These are phyloP conservation scores for Penicillium expansum DNA, from an alignment of 2,329 filamentous ascomycete species.

Conservation along the genomic window DNA sequence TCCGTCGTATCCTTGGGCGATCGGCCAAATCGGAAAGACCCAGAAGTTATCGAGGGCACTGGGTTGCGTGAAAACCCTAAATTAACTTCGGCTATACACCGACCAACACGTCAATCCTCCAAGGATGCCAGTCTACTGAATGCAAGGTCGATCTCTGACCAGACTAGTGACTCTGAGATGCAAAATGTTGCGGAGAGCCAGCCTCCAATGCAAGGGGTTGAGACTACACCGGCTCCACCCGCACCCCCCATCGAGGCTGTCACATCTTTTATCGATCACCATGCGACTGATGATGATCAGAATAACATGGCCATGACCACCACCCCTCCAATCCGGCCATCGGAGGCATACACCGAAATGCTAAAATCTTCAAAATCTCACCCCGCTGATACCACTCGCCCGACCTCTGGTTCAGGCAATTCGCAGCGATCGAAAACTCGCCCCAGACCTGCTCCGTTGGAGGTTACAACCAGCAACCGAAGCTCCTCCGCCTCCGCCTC, in stretches of 20 bases:
- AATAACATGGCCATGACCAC: constrained; percentile 17
- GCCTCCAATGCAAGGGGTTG: constrained; percentile 29
- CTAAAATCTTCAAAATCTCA: not conserved
- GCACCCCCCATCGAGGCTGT: constrained; percentile 22
- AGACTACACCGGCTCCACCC: constrained; percentile 16
- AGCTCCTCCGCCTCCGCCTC: constrained; percentile 21
- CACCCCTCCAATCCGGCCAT: constrained; percentile 1
- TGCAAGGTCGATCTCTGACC: constrained; percentile 23
- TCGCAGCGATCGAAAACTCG: constrained; percentile 30
- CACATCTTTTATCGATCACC: constrained; percentile 16
- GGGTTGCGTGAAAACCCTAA: constrained; percentile 32
- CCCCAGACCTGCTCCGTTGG: constrained; percentile 26
- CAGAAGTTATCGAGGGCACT: constrained; percentile 34
- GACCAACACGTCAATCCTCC: constrained; percentile 32
- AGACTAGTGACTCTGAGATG: constrained; percentile 22
- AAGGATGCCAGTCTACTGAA: constrained; percentile 23
- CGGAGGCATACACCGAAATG: not conserved
- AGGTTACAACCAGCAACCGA: constrained; percentile 23
- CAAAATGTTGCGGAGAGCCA: constrained; percentile 19
- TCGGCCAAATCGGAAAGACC: constrained; percentile 15
- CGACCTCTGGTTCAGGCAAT: constrained; percentile 30
- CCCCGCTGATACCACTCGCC: constrained; percentile 18
- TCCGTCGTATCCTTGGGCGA: constrained; percentile 25
- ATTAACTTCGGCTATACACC: constrained; percentile 26
- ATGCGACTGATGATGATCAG: constrained; percentile 15